A percentile compares a stretch with the other conserved stretches of the same genome.
Conservation (phyloP, 1,284 basidiomycete genomes). For the Chondrostereum purpureum region DNA sequence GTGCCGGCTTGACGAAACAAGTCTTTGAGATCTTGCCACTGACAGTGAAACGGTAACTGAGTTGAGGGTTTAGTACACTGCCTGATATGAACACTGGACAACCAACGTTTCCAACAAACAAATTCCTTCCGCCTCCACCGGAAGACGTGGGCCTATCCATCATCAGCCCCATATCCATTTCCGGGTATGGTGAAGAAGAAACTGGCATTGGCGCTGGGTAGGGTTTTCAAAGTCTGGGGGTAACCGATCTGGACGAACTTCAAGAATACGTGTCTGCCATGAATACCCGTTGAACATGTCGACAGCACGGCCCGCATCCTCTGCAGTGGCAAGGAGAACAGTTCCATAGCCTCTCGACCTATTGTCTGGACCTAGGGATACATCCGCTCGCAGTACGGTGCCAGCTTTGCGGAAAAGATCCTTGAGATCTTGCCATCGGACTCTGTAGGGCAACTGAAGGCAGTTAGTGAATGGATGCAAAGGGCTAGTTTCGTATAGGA, state of each 20-base stretch:
- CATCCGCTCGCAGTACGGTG: conserved; percentile 91
- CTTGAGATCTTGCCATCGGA: conserved; percentile 97
- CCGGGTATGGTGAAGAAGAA: conserved; percentile 7
- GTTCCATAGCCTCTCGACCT: conserved; percentile 91
- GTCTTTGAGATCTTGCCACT: conserved; percentile 98
- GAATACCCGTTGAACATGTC: conserved; percentile 88
- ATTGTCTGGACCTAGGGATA: conserved; percentile 88
- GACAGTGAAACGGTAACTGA: conserved; percentile 91
- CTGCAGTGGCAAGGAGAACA: conserved; percentile 84
- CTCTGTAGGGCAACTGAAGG: conserved; percentile 78
- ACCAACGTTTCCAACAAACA: conserved; percentile 65
- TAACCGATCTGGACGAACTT: conserved; percentile 81
- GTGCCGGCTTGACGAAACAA: conserved; percentile 84
- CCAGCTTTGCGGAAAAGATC: conserved; percentile 94
- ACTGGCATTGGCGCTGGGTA: conserved; percentile 10
- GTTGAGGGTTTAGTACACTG: conserved; percentile 4
- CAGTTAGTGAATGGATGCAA: conserved; percentile 6
- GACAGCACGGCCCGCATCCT: conserved; percentile 86
- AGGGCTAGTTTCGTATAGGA: too few species aligned
- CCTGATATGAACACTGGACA: conserved; percentile 6
- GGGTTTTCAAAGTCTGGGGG: conserved; percentile 42
- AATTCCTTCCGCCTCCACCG: conserved; percentile 37
- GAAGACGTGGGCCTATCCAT: conserved; percentile 17
- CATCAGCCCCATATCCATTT: conserved; percentile 19
- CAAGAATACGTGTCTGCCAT: conserved; percentile 87